phyloP scores from a whole-genome alignment of 148 eudicot species.

The Amaranthus cruentus region DNA sequence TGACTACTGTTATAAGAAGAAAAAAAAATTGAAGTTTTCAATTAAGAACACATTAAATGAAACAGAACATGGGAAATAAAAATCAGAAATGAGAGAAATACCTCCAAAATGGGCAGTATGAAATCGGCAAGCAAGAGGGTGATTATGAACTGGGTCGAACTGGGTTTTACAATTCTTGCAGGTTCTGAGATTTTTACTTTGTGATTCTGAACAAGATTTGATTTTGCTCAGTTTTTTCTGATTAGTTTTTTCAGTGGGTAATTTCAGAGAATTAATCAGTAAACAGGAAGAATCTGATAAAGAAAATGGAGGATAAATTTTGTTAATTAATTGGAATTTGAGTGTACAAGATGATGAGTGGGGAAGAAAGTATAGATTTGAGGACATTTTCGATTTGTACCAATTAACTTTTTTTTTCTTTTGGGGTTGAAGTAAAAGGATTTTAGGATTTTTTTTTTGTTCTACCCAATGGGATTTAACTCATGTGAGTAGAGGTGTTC shows the following conservation, averaged over 20 bases:
- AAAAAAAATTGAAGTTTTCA: no score
- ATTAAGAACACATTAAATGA: no score
- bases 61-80: background rate
- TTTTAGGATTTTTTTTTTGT: no score
- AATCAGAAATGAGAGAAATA: constrained; percentile 5
- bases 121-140: constrained; percentile 76
- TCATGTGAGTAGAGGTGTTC: no score
- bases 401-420: background rate
- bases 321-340: constrained; percentile 3
- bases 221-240: constrained; percentile 21
- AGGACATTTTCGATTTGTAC: constrained; percentile 19
- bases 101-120: constrained; percentile 95
- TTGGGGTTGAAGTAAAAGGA: background rate
- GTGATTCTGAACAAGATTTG: constrained; percentile 41
- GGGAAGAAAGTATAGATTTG: background rate
- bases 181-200: constrained; percentile 37
- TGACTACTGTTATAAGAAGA: no score
- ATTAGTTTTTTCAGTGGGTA: background rate
- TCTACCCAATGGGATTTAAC: no score
- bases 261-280: constrained; percentile 12
- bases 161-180: constrained; percentile 87
- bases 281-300: background rate
- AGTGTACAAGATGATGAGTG: background rate
- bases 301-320: background rate
- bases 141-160: constrained; percentile 66